A percentile compares a stretch with the other conserved stretches of the same genome.
phyloP scores from a whole-genome alignment of 257 asterid species.

The Primulina tabacum region DNA sequence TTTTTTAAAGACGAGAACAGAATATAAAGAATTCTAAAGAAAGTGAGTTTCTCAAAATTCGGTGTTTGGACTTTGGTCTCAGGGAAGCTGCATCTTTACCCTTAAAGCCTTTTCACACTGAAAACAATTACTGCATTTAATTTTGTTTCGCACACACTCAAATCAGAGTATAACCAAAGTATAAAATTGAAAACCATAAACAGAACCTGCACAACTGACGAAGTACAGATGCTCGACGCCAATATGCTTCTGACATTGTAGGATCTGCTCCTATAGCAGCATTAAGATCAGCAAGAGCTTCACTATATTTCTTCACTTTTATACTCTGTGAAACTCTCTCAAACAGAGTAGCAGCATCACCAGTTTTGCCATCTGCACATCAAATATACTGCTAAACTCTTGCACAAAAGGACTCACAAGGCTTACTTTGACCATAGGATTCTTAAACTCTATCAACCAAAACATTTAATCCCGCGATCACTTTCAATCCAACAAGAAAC shows the following conservation, averaged over 20 bases:
- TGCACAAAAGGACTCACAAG: background rate
- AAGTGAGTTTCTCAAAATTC: constrained; percentile 1
- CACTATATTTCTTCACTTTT: constrained; percentile 77
- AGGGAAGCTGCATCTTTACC: background rate
- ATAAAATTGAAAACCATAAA: constrained; percentile 11
- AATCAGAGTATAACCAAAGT: background rate
- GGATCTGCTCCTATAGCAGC: constrained; percentile 90
- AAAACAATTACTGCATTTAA: background rate
- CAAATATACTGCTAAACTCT: background rate
- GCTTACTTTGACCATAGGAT: background rate
- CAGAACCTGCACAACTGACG: constrained; percentile 80
- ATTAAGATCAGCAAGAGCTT: constrained; percentile 79
- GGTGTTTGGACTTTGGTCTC: background rate
- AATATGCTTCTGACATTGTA: constrained; percentile 70
- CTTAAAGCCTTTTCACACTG: background rate
- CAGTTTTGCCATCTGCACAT: constrained; percentile 60
- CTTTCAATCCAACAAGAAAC: background rate
- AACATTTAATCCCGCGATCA: background rate
- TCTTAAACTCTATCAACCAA: background rate
- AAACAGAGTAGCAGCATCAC: constrained; percentile 66
- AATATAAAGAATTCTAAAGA: background rate
- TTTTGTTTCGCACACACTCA: background rate
- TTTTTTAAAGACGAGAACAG: background rate
- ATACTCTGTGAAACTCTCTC: constrained; percentile 74
- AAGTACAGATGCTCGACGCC: constrained; percentile 75